phyloP scores from a whole-genome alignment of 2,329 filamentous ascomycete species.

The Teratosphaeria pseudoeucalypti region DNA sequence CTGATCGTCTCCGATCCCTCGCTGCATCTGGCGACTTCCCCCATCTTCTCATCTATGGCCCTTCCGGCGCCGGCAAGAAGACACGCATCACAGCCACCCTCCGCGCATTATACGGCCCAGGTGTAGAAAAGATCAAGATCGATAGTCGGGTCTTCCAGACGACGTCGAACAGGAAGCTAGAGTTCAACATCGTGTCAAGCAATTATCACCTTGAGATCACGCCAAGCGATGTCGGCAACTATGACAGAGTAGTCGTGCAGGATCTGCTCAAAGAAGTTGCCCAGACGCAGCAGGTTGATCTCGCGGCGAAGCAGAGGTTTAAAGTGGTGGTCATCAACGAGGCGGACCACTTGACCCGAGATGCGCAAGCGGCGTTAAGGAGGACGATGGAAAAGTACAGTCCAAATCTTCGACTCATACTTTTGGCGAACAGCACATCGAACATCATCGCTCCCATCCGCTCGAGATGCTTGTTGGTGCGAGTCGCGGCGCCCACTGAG shows the following conservation, averaged over 20 bases:
- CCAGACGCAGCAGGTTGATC: constrained; percentile 97
- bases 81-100: constrained; percentile 91
- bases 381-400: constrained; percentile 99
- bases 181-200: constrained; percentile 97
- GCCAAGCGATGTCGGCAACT: constrained; percentile 89
- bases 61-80: constrained; percentile 94
- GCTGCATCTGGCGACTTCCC: constrained; percentile 96
- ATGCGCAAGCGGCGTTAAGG: constrained; percentile 88
- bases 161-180: constrained; percentile 84
- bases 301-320: constrained; percentile 80
- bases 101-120: constrained; percentile 87
- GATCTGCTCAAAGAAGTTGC: constrained; percentile 95
- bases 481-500: constrained; percentile 81
- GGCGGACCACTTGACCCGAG: constrained; percentile 83
- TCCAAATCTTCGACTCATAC: constrained; percentile 80
- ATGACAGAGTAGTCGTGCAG: constrained; percentile 91
- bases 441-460: constrained; percentile 99
- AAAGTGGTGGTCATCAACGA: constrained; percentile 99
- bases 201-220: constrained; percentile 98
- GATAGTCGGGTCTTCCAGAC: constrained; percentile 96
- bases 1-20: constrained; percentile 72
- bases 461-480: constrained; percentile 78
- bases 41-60: constrained; percentile 92
- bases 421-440: constrained; percentile 89
- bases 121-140: constrained; percentile 99